Conservation (phyloP, 352 stramenopile species). For the Blastocystis hominis region DNA sequence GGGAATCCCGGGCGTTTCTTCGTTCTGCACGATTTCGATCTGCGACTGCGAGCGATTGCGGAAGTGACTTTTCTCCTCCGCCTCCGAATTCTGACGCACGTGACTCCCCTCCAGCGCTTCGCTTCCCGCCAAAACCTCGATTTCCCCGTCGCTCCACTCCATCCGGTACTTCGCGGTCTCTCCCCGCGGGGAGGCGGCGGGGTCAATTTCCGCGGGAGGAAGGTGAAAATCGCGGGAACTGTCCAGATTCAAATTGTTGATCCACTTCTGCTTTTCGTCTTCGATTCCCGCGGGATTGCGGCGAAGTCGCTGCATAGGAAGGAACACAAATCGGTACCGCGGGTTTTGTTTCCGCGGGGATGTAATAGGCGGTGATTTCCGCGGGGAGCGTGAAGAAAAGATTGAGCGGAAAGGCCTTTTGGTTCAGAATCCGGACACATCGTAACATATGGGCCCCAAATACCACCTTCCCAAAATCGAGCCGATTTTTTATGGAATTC, state of each 20-base stretch:
- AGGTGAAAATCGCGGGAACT: neutral
- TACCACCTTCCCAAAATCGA: neutral
- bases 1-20: neutral
- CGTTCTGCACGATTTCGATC: neutral
- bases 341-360: neutral
- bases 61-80: neutral
- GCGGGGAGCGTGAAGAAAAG: neutral
- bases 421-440: neutral
- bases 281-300: neutral
- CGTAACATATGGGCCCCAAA: neutral
- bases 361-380: neutral
- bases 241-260: slow-evolving; percentile 42
- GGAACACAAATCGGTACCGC: neutral
- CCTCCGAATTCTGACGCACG: neutral
- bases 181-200: neutral
- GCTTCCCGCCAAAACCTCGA: neutral
- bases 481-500: neutral
- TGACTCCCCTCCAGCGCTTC: neutral
- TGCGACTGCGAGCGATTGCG: slow-evolving; percentile 13
- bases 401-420: neutral
- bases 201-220: neutral
- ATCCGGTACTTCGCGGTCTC: neutral
- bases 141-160: neutral
- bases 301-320: neutral
- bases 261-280: neutral